Conservation (phyloP, 2,329 filamentous ascomycete genomes). For the Didymella sp. region DNA sequence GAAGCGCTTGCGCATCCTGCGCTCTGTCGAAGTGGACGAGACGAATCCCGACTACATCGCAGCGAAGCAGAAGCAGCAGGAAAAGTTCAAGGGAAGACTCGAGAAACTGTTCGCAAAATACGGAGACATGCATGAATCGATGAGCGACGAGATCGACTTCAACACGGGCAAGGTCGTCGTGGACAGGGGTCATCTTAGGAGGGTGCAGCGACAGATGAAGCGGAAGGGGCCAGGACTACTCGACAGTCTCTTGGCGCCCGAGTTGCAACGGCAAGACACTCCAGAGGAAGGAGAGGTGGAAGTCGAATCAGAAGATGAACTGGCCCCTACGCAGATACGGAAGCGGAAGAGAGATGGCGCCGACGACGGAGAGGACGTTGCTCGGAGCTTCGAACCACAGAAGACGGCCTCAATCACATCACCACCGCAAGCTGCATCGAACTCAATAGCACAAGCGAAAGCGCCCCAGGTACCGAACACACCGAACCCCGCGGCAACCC, state of each 20-base stretch:
- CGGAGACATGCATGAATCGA: constrained; percentile 77
- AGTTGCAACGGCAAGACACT: constrained; percentile 46
- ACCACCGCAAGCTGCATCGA: background rate
- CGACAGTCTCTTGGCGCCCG: constrained; percentile 37
- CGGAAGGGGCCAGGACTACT: constrained; percentile 34
- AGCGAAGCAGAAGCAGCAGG: constrained; percentile 47
- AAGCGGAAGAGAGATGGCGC: constrained; percentile 15
- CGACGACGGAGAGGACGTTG: background rate
- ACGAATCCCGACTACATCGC: constrained; percentile 47
- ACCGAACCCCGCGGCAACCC: constrained; percentile 26
- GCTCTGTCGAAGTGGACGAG: constrained; percentile 45
- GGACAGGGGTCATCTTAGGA: constrained; percentile 82
- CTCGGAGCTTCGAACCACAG: background rate
- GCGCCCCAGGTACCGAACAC: constrained; percentile 20
- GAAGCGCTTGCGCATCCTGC: constrained; percentile 66
- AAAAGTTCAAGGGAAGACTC: constrained; percentile 69
- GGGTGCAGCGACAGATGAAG: constrained; percentile 54
- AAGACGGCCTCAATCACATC: background rate
- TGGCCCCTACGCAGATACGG: constrained; percentile 34
- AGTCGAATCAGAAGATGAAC: constrained; percentile 37
- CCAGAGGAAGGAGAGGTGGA: constrained; percentile 34
- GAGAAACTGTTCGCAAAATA: constrained; percentile 92
- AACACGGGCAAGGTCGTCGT: constrained; percentile 82
- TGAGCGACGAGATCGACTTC: constrained; percentile 90
- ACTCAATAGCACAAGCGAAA: constrained; percentile 1